Percentiles rank a stretch among this genome's conserved stretches.
Conservation (phyloP, 345 rosid genomes). For the Firmiana major region DNA sequence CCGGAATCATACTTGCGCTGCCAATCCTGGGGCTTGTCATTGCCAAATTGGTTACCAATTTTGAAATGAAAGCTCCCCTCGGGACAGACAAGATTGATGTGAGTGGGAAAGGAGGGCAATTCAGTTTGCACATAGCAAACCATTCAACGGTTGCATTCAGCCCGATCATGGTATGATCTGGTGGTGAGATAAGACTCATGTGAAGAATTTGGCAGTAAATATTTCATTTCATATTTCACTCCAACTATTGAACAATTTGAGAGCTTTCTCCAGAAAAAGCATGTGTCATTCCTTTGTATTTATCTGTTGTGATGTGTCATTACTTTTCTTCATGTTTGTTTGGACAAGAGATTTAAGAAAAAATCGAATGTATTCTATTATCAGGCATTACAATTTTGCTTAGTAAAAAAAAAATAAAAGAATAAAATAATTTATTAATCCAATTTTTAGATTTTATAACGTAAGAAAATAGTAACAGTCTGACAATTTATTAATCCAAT, state of each 20-base stretch:
- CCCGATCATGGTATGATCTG: slow-evolving; percentile 22
- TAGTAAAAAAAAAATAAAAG: no score
- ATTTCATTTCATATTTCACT: not conserved
- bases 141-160: slow-evolving; percentile 54
- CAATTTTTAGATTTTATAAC: no score
- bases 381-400: no score
- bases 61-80: slow-evolving; percentile 40
- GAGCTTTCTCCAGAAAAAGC: no score
- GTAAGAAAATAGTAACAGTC: no score
- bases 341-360: no score
- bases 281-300: not conserved
- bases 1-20: slow-evolving; percentile 54
- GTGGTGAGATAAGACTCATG: not conserved
- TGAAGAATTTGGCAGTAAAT: not conserved
- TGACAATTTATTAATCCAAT: no score
- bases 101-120: slow-evolving; percentile 64
- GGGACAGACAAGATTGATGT: slow-evolving; percentile 41
- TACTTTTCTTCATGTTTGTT: not conserved
- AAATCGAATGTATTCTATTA: no score
- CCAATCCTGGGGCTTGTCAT: slow-evolving; percentile 55
- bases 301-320: not conserved
- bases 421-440: no score
- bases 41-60: slow-evolving; percentile 43
- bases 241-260: not conserved
- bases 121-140: slow-evolving; percentile 56